Base-by-base conservation (phyloP, 2,329 filamentous ascomycete genomes). In the Cladophialophora chaetospira region DNA sequence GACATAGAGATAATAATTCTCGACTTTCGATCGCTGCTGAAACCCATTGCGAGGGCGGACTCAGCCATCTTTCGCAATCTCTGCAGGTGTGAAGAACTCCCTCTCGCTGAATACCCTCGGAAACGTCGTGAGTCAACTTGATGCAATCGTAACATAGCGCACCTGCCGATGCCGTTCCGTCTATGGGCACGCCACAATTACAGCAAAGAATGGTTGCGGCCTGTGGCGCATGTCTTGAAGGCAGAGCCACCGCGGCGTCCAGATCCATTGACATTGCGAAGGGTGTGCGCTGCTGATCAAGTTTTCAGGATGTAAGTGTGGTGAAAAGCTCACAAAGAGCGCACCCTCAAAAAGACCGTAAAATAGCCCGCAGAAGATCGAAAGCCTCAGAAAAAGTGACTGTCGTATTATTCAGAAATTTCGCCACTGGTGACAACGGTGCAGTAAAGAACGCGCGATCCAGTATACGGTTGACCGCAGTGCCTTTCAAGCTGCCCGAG, bases 81-180 rank as follows among this genome's bases (percentile, higher is more conserved):
- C 86, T 83, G 82, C 94, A 99, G 75, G 89, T 92, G 75, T 96
- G 91, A 51, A 97, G 79, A 26, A 87, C 88, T 48, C 89, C 91
- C 74, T 99, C 94, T 71, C 92, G 85, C 74, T 91, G 93, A 63
- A 97, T 92, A 58, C 91, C 91, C 70, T 88, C 81, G 23, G 92
- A 95, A 66, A 97, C 93, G 75, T 99, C 94, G 75, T 95, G 85
- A 46, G 91, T 95, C 66, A 95, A 84, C 73, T 96, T 96, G 71
- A 97, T 86, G 74, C 94, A 97, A 79, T 97, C 93, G 73, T 91
- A 91, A 78, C 94, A 99, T 55, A 97, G 86, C 36, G 94, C 92
- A 61, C 91, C 91, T 51, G 88, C 87, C 23, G 89, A 82, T 11
- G 86, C 85, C 15, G 91, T 96, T 73, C 94, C 94, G 74, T 97